Conservation (phyloP, 805 yeast species). For the Hanseniaspora lindneri region DNA sequence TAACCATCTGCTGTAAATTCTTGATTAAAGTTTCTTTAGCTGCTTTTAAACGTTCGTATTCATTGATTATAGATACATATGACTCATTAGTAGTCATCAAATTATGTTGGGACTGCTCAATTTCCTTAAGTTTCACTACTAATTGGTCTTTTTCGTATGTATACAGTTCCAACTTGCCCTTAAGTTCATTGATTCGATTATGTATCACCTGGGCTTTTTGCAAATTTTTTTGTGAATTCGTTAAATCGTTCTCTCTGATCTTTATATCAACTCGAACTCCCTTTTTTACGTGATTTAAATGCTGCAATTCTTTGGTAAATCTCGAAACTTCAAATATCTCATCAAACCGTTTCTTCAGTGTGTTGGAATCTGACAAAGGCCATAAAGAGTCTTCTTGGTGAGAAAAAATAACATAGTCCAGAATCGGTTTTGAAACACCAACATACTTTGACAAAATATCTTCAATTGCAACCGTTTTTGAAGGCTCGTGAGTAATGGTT, state of each 20-base stretch:
- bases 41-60: slow-evolving; percentile 45
- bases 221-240: slow-evolving; percentile 61
- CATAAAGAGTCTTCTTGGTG: slow-evolving; percentile 95
- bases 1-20: slow-evolving; percentile 16
- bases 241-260: slow-evolving; percentile 32
- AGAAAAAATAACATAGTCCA: slow-evolving; percentile 89
- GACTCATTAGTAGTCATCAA: slow-evolving; percentile 70
- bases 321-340: slow-evolving; percentile 93
- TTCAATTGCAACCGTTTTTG: slow-evolving; percentile 77
- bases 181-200: slow-evolving; percentile 36
- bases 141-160: slow-evolving; percentile 39
- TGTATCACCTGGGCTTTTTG: slow-evolving; percentile 54
- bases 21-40: slow-evolving; percentile 36
- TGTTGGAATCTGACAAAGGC: slow-evolving; percentile 90
- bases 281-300: slow-evolving; percentile 60
- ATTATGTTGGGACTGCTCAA: slow-evolving; percentile 47
- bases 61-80: slow-evolving; percentile 59
- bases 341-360: slow-evolving; percentile 81
- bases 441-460: slow-evolving; percentile 64
- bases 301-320: slow-evolving; percentile 80
- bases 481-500: slow-evolving; percentile 60
- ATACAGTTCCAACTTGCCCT: slow-evolving; percentile 35
- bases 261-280: slow-evolving; percentile 64
- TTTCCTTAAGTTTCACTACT: slow-evolving; percentile 38
- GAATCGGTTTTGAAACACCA: slow-evolving; percentile 78